phyloP scores from a whole-genome alignment of 164 flowering plant species.

The Piper longum region DNA sequence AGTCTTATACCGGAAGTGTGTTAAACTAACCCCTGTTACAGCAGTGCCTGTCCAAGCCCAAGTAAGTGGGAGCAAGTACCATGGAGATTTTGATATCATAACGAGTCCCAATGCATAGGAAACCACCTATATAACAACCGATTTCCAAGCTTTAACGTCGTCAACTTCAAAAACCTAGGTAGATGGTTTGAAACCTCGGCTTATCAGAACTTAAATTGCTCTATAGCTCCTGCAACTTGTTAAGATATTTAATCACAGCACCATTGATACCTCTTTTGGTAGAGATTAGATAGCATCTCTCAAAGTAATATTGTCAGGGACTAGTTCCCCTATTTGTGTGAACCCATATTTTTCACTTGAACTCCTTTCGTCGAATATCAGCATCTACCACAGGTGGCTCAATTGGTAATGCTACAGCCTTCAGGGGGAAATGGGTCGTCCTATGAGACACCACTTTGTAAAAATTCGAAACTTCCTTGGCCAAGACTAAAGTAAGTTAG shows the following conservation, averaged over 20 bases:
- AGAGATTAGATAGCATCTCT: slow-evolving; percentile 58
- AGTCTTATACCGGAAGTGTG: background rate
- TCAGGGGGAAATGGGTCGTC: slow-evolving; percentile 15
- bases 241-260: background rate
- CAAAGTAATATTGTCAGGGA: slow-evolving; percentile 57
- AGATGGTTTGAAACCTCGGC: background rate
- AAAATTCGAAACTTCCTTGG: slow-evolving; percentile 10
- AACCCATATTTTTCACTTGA: slow-evolving; percentile 78
- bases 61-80: slow-evolving; percentile 96
- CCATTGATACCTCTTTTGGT: slow-evolving; percentile 54
- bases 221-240: background rate
- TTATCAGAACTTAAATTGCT: background rate
- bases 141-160: slow-evolving; percentile 68
- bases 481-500: slow-evolving; percentile 25
- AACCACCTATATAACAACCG: slow-evolving; percentile 54
- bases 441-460: slow-evolving; percentile 10
- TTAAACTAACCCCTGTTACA: slow-evolving; percentile 64
- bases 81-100: slow-evolving; percentile 81
- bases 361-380: slow-evolving; percentile 39
- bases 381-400: slow-evolving; percentile 25
- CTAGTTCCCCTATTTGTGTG: slow-evolving; percentile 74
- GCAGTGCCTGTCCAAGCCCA: slow-evolving; percentile 99
- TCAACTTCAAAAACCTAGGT: slow-evolving; percentile 79
- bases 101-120: slow-evolving; percentile 75
- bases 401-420: slow-evolving; percentile 48